A percentile compares a stretch with the other conserved stretches of the same genome.
These are phyloP conservation scores for Phytomonas serpens DNA, from an alignment of 208 protist genomes.

Conservation along the genomic window DNA sequence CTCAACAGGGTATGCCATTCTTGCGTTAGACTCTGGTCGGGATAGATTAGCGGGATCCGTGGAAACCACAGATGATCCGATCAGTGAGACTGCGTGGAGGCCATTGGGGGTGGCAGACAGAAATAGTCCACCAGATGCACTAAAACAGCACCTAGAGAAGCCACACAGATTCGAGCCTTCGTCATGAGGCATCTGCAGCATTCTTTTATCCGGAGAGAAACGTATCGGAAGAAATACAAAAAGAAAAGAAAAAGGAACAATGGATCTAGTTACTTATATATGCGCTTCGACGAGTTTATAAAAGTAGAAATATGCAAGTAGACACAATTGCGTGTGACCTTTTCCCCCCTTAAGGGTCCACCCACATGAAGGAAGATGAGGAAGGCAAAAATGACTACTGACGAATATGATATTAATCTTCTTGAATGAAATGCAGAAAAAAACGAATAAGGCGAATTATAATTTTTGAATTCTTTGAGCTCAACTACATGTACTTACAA, in stretches of 20 bases:
- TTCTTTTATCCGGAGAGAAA: conserved; percentile 6
- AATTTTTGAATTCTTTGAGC: background rate
- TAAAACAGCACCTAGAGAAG: background rate
- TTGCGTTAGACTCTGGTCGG: background rate
- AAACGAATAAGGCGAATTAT: background rate
- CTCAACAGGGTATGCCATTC: conserved; percentile 1
- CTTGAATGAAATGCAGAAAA: background rate
- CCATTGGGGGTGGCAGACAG: background rate
- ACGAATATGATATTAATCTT: background rate
- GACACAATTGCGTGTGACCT: background rate
- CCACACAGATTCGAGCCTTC: background rate
- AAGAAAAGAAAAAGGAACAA: conserved; percentile 12
- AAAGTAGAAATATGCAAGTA: background rate
- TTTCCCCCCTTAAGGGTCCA: background rate
- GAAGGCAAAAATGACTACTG: background rate
- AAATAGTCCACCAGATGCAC: background rate
- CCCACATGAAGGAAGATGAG: background rate
- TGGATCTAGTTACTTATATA: conserved; percentile 1
- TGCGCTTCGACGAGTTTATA: background rate
- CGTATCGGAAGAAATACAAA: conserved; percentile 13
- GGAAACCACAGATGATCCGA: background rate
- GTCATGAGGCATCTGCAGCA: background rate
- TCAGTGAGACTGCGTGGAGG: background rate
- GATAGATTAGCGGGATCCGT: background rate
- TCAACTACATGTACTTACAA: background rate